Evolutionary conservation across 164 flowering plant species (phyloP).

Genomic region (Aristolochia contorta): DNA sequence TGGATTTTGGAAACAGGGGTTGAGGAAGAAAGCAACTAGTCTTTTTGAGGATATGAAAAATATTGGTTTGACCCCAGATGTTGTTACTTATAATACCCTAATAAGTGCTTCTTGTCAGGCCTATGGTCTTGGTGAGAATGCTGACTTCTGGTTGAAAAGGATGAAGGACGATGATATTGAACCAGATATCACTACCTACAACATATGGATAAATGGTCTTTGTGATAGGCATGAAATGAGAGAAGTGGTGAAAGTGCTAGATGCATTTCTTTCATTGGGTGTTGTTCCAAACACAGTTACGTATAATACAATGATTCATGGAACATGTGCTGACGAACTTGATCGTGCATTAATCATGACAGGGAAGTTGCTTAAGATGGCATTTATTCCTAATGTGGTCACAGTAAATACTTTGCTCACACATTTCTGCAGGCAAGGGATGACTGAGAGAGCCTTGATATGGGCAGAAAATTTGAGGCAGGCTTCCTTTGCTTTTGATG

Average conservation of each 20-base stretch:
- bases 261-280: slow-evolving; percentile 63
- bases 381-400: slow-evolving; percentile 66
- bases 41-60: slow-evolving; percentile 45
- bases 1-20: slow-evolving; percentile 68
- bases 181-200: slow-evolving; percentile 79
- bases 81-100: slow-evolving; percentile 75
- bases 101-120: slow-evolving; percentile 66
- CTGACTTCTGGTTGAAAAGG: slow-evolving; percentile 33
- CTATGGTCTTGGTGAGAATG: slow-evolving; percentile 42
- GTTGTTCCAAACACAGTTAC: slow-evolving; percentile 69
- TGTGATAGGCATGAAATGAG: slow-evolving; percentile 39
- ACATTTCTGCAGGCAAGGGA: slow-evolving; percentile 65
- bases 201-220: slow-evolving; percentile 54
- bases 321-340: slow-evolving; percentile 54
- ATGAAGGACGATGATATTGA: slow-evolving; percentile 47
- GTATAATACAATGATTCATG: slow-evolving; percentile 74
- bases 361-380: slow-evolving; percentile 79
- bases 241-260: slow-evolving; percentile 56
- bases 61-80: slow-evolving; percentile 57
- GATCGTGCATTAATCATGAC: slow-evolving; percentile 68
- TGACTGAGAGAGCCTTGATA: slow-evolving; percentile 54
- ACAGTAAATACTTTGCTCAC: slow-evolving; percentile 66
- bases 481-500: slow-evolving; percentile 50
- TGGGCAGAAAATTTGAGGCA: slow-evolving; percentile 67
- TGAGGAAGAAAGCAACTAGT: slow-evolving; percentile 50